phyloP scores from a whole-genome alignment of 2,329 filamentous ascomycete genomes.

The Cladosporium cucumerinum region DNA sequence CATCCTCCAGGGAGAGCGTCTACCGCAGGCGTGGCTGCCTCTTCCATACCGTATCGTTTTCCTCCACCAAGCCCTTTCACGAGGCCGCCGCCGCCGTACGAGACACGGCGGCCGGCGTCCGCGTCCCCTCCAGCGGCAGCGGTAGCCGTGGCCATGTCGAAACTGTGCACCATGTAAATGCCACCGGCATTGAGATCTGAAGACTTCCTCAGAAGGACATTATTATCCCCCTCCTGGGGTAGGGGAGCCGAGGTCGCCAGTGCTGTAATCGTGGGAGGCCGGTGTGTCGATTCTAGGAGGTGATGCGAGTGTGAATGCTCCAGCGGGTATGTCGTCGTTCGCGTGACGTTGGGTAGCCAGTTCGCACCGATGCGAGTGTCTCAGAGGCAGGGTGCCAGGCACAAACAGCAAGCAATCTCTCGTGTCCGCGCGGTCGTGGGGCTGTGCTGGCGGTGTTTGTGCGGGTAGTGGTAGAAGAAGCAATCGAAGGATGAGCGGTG shows the following conservation, averaged over 20 bases:
- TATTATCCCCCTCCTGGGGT: conserved; percentile 30
- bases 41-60: conserved; percentile 9
- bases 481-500: conserved; percentile 9
- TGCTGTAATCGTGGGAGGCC: conserved; percentile 10
- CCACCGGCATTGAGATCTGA: conserved; percentile 31
- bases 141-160: conserved; percentile 53
- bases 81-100: conserved; percentile 13
- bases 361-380: conserved; percentile 10
- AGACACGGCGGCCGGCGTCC: conserved; percentile 17
- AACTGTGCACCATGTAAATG: conserved; percentile 44
- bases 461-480: background rate
- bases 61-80: conserved; percentile 10
- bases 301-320: background rate
- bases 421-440: conserved; percentile 1
- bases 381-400: background rate
- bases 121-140: conserved; percentile 40
- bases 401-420: background rate
- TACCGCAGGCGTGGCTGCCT: conserved; percentile 21
- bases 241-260: conserved; percentile 29
- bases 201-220: conserved; percentile 31
- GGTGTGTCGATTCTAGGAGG: background rate
- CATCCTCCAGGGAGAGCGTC: conserved; percentile 29
- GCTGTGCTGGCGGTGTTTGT: background rate
- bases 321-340: background rate
- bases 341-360: background rate